Conservation (phyloP, 345 rosid genomes). For the Firmiana major region DNA sequence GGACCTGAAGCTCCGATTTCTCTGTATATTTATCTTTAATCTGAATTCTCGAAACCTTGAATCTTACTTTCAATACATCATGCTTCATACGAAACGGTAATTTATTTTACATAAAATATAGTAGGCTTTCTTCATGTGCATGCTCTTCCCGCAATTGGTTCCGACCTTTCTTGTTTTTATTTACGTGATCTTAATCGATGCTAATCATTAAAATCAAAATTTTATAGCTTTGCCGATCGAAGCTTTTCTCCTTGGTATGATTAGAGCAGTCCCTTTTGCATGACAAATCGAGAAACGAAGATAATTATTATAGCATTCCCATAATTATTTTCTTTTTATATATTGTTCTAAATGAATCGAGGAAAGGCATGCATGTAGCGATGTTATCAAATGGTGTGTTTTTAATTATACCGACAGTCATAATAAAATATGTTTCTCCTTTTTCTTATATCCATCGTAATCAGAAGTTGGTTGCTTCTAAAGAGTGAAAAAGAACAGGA, state of each 20-base stretch:
- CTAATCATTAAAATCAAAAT: not conserved
- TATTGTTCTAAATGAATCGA: not conserved
- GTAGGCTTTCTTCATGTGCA: not conserved
- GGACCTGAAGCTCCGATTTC: too few species aligned
- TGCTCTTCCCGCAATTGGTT: not conserved
- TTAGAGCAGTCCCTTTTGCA: not conserved
- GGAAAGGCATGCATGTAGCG: not conserved
- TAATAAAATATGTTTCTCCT: not conserved
- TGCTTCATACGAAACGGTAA: not conserved
- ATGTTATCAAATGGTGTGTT: constrained; percentile 18
- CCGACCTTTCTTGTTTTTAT: not conserved
- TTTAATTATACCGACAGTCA: constrained; percentile 23
- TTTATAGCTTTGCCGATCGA: not conserved
- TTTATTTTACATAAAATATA: not conserved
- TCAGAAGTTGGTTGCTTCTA: not conserved
- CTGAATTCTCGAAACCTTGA: too few species aligned
- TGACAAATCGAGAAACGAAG: not conserved
- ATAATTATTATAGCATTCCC: not conserved
- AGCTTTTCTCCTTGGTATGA: not conserved
- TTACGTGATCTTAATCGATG: not conserved
- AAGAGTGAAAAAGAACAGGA: not conserved
- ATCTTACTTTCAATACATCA: not conserved
- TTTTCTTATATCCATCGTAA: not conserved
- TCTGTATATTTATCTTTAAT: too few species aligned
- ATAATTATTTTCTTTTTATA: not conserved